A percentile compares a stretch with the other conserved stretches of the same genome.
Evolutionary conservation across 2,329 filamentous ascomycete genomes (phyloP).

Genomic region (Lasiodiplodia gonubiensis): DNA sequence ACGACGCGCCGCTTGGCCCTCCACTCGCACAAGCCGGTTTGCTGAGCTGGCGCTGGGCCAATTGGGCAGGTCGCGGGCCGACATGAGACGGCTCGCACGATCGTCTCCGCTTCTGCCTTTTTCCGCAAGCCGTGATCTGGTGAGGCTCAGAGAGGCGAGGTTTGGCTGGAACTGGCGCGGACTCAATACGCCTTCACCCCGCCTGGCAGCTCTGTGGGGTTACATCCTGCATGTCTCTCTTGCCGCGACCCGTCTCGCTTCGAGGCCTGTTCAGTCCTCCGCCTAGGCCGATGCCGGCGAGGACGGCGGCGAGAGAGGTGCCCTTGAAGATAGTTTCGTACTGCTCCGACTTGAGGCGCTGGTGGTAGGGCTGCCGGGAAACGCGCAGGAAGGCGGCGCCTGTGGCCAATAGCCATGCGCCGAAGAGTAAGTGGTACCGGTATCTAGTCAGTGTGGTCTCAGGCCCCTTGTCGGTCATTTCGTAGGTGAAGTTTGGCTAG

Average conservation of each 20-base stretch:
- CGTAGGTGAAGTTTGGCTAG: slow-evolving; percentile 1
- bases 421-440: slow-evolving; percentile 41
- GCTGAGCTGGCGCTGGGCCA: background rate
- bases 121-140: background rate
- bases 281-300: background rate
- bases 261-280: background rate
- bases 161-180: background rate
- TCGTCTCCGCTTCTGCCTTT: slow-evolving; percentile 1
- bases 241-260: background rate
- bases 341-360: slow-evolving; percentile 43
- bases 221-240: background rate
- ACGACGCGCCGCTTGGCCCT: slow-evolving; percentile 4
- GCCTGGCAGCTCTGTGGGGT: slow-evolving; percentile 11
- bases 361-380: slow-evolving; percentile 42
- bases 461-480: slow-evolving; percentile 6
- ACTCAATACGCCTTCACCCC: background rate
- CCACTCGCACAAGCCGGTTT: background rate
- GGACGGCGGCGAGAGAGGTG: slow-evolving; percentile 36
- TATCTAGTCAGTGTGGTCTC: slow-evolving; percentile 30
- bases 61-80: slow-evolving; percentile 21
- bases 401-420: slow-evolving; percentile 35
- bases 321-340: slow-evolving; percentile 48
- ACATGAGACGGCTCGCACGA: background rate
- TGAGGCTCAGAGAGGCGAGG: background rate
- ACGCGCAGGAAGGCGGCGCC: slow-evolving; percentile 43